Percentiles rank a stretch among this genome's conserved stretches.
These are phyloP conservation scores for Monosporascus ibericus DNA, from an alignment of 2,329 filamentous ascomycete genomes.

Conservation along the genomic window DNA sequence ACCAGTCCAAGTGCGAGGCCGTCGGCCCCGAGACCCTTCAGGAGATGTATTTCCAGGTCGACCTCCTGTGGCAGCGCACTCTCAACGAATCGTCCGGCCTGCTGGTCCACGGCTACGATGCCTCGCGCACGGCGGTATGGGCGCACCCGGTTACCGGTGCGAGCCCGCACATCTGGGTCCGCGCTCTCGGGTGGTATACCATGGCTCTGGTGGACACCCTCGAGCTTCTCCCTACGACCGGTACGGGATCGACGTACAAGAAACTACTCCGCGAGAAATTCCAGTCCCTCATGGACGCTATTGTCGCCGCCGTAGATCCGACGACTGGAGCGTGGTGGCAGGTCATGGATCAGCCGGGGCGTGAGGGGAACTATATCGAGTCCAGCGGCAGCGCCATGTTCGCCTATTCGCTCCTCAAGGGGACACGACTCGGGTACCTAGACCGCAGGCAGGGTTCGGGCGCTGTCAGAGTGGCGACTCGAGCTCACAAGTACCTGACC, in stretches of 20 bases:
- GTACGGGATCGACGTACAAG: neutral
- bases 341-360: conserved; percentile 22
- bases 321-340: conserved; percentile 32
- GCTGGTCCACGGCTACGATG: conserved; percentile 31
- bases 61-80: conserved; percentile 22
- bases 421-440: conserved; percentile 28
- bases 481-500: conserved; percentile 18
- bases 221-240: conserved; percentile 17
- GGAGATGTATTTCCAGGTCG: conserved; percentile 23
- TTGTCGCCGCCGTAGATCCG: conserved; percentile 19
- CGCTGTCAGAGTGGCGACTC: conserved; percentile 8
- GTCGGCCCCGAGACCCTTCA: conserved; percentile 10
- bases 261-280: conserved; percentile 13
- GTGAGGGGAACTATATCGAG: conserved; percentile 30
- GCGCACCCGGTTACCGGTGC: conserved; percentile 28
- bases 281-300: conserved; percentile 15
- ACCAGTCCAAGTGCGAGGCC: conserved; percentile 1
- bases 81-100: conserved; percentile 19
- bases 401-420: conserved; percentile 30
- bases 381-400: conserved; percentile 31
- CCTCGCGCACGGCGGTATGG: conserved; percentile 26
- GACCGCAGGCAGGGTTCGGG: neutral
- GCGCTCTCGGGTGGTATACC: conserved; percentile 31
- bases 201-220: conserved; percentile 31
- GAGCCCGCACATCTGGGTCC: conserved; percentile 31